A percentile compares a stretch with the other conserved stretches of the same genome.
Conservation (phyloP, 768 basidiomycete genomes). For the Lyophyllum shimeji region DNA sequence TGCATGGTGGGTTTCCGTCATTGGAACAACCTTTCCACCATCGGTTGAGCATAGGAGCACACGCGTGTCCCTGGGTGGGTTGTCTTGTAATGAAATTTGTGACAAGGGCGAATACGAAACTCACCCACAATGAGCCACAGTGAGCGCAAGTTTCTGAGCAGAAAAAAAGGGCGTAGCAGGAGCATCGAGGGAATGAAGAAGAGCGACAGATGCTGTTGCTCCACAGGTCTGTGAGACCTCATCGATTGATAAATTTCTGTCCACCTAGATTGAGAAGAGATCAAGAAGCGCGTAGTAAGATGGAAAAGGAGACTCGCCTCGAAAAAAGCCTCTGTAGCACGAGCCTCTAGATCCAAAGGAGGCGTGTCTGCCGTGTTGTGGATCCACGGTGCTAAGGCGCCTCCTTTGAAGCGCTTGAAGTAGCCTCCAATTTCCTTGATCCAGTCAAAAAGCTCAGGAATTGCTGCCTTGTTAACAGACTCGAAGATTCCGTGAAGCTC, state of each 20-base stretch:
- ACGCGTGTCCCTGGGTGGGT: conserved; percentile 72
- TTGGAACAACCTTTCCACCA: conserved; percentile 71
- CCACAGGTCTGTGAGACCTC: conserved; percentile 75
- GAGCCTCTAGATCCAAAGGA: conserved; percentile 75
- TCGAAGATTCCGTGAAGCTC: conserved; percentile 87
- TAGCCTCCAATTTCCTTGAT: conserved; percentile 84
- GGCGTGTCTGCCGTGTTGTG: conserved; percentile 29
- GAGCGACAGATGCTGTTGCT: conserved; percentile 86
- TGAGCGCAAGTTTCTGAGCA: conserved; percentile 71
- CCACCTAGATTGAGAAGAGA: conserved; percentile 49
- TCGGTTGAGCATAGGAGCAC: conserved; percentile 78
- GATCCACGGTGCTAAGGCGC: conserved; percentile 72
- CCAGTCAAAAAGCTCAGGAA: conserved; percentile 77
- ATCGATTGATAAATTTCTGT: conserved; percentile 69
- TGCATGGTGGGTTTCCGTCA: conserved; percentile 97
- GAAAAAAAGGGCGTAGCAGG: conserved; percentile 84
- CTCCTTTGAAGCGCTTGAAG: conserved; percentile 86
- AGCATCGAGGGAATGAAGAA: conserved; percentile 87
- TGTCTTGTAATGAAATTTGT: conserved; percentile 3
- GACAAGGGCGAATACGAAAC: conserved; percentile 16
- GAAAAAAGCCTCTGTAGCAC: conserved; percentile 85
- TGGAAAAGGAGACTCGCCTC: conserved; percentile 50
- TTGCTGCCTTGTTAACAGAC: conserved; percentile 64
- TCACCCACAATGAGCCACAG: conserved; percentile 92
- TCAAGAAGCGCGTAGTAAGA: conserved; percentile 1